Conservation (phyloP, 2,329 filamentous ascomycete species). For the Ophiostoma tasmaniense region DNA sequence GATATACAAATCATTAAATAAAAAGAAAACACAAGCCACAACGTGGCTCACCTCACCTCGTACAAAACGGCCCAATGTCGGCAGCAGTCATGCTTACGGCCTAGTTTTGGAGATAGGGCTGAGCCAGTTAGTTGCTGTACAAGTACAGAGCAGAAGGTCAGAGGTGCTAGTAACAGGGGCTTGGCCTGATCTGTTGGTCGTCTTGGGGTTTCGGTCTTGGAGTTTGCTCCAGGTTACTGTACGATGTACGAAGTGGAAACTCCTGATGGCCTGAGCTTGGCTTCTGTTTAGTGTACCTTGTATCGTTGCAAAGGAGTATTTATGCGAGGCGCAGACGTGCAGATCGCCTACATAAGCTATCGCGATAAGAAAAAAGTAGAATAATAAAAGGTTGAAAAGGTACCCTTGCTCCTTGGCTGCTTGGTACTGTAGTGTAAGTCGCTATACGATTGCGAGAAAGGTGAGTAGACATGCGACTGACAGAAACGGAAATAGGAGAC, state of each 20-base stretch:
- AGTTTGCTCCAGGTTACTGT: no score
- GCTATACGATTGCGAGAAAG: no score
- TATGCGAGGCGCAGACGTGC: not conserved
- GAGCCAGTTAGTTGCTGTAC: slow-evolving; percentile 9
- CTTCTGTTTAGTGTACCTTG: no score
- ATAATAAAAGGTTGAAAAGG: not conserved
- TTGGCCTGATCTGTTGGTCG: no score
- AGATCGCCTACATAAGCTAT: not conserved
- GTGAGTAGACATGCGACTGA: no score
- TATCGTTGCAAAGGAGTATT: not conserved
- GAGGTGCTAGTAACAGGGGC: not conserved
- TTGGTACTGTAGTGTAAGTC: no score
- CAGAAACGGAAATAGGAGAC: not conserved
- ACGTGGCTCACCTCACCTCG: not conserved
- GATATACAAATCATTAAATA: not conserved
- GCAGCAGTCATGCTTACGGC: slow-evolving; percentile 12
- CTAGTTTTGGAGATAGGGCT: slow-evolving; percentile 15
- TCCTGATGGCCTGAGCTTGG: no score
- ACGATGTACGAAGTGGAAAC: no score
- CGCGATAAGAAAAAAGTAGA: not conserved
- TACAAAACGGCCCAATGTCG: slow-evolving; percentile 17
- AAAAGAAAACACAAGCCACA: not conserved
- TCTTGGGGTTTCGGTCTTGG: no score
- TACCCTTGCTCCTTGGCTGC: no score
- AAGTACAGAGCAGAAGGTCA: no score